A percentile compares a stretch with the other conserved stretches of the same genome.
Conservation (phyloP, 2,329 filamentous ascomycete species). For the Monilinia laxa region DNA sequence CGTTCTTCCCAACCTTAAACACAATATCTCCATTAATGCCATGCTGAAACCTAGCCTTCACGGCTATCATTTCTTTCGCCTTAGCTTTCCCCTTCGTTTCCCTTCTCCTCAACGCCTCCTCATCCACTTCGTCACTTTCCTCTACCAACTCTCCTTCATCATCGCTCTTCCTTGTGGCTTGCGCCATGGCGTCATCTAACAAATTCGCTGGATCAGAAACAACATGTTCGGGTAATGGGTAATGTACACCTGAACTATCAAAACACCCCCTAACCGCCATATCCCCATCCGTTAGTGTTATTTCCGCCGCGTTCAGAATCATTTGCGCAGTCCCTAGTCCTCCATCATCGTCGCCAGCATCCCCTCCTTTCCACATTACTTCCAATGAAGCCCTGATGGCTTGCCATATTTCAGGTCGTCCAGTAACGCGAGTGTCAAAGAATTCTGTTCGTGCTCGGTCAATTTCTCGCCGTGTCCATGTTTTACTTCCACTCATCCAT, state of each 20-base stretch:
- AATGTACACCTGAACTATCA: constrained; percentile 68
- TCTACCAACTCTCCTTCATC: constrained; percentile 29
- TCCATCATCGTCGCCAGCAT: constrained; percentile 42
- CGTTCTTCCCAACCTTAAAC: constrained; percentile 56
- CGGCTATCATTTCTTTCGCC: constrained; percentile 33
- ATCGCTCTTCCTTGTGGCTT: constrained; percentile 38
- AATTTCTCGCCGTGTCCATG: constrained; percentile 70
- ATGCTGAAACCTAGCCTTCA: constrained; percentile 36
- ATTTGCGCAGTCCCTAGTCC: constrained; percentile 69
- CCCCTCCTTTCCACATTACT: constrained; percentile 56
- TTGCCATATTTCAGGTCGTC: constrained; percentile 76
- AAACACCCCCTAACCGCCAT: constrained; percentile 67
- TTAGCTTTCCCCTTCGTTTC: constrained; percentile 46
- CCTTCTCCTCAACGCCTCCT: constrained; percentile 51
- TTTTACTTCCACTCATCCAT: constrained; percentile 62
- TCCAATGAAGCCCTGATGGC: constrained; percentile 68
- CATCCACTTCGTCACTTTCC: constrained; percentile 33
- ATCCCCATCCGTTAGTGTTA: constrained; percentile 72
- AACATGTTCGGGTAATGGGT: constrained; percentile 66
- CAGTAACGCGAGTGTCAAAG: constrained; percentile 86
- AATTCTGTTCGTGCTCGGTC: constrained; percentile 75
- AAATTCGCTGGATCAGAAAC: constrained; percentile 52
- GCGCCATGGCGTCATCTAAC: constrained; percentile 29
- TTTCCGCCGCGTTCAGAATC: constrained; percentile 74
- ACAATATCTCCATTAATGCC: constrained; percentile 61